Evolutionary conservation across 495 filamentous ascomycete genomes (phyloP), one percentile per base, ranked within the genome.

Genomic region (Neurospora discreta): DNA sequence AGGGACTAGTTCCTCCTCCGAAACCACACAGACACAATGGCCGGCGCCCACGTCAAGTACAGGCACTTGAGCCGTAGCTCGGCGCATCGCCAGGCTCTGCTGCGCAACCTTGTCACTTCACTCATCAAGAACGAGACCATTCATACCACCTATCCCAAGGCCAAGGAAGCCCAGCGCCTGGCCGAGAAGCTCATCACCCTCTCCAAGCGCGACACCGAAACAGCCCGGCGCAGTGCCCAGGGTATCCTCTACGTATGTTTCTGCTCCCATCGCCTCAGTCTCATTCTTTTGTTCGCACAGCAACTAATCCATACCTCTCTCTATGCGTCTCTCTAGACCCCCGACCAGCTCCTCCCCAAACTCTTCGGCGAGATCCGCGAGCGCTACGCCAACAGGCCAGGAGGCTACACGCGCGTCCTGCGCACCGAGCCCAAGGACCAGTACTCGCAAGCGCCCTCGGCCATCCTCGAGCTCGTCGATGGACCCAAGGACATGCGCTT

Each of bases 391-490:
- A 74, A 87, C n/a, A 88, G 95, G 39, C 90, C 92, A 1, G 95
- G 95, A 73, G 95, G 95, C 11, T 99, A 98, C 84, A 99, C 95
- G 18, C 92, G 95, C 20, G 92, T 99, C 4, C 88, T 97, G 9
- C 91, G 93, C 68, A 91, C 95, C 71, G 94, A 97, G 80, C 88
- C 87, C 16, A 82, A 89, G 72, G 93, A 97, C 75, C 87, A 76
- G 38, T 81, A 90, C 78, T 93, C 97, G 78, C 92, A 97, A 83
- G 95, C 92, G 4, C 86, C 89, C 41, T 91, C 89, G 26, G 95
- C 95, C 0, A 96, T 99, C 75, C 88, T 99, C n/a, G 95, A 98
- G 81, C 87, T 99, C 15, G 93, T 98, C 60, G 95, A 99, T 79
- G 95, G 95, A 52, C 95, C 94, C 18, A 92, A 90, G 81, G 95